Evolutionary conservation across 192 early-diverging fungal genomes (phyloP), one percentile per base, ranked within the genome.

Genomic region (Coemansia sp.): DNA sequence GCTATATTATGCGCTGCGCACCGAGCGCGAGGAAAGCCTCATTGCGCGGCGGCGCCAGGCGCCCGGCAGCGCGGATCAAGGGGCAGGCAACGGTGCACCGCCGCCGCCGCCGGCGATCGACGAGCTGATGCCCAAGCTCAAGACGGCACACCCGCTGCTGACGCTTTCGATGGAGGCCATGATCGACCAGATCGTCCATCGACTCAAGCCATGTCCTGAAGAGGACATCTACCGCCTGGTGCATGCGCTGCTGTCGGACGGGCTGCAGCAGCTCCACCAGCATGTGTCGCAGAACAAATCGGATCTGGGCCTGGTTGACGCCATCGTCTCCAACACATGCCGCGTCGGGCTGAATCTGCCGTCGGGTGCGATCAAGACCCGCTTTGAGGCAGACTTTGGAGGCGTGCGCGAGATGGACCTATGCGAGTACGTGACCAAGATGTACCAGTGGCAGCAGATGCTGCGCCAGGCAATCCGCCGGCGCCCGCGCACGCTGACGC

Each of bases 161-260:
- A 87, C 91, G 2, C 62, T 98, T 32, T 89, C 95, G 11, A 95
- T 99, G 87, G 95, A 99, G 75, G 92, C 88, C 1, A 97, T 99
- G 91, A 86, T 93, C 5, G 94, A 99, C 59, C 94, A 97, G 68
- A 92, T 99, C n/a, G 83, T 90, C 32, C 82, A 87, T 48, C 79
- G 89, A 4, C 69, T 99, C 38, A 98, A 97, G 62, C 94, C 94
- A 3, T 84, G 85, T 7, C 83, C 91, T 1, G 94, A 98, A 60
- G 95, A 99, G 60, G 97, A 99, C 47, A 96, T 98, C 44, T 98
- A 99, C 50, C 80, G 97, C 11, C 65, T 98, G 43, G 89, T 96
- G 47, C 87, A 90, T 16, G 92, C 92, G 5, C 70, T 97, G 16
- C 79, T 95, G 20, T 89, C 84, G 18, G 97, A 98, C 65, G 90